Evolutionary conservation across 345 rosid species (phyloP).

Genomic region (Abelmoschus esculentus): DNA sequence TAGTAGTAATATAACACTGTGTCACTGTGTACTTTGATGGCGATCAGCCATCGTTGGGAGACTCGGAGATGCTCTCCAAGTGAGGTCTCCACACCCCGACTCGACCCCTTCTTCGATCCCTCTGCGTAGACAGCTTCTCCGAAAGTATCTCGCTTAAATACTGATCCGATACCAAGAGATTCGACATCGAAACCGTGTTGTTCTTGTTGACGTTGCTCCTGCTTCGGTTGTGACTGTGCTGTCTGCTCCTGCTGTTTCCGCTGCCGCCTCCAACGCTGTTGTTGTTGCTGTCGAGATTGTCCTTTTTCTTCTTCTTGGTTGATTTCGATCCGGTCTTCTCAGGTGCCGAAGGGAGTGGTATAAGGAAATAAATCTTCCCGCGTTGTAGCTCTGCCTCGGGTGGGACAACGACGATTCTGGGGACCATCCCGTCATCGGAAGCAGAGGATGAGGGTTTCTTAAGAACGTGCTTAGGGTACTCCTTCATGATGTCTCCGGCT

Average conservation of each 20-base stretch:
- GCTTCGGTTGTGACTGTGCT: constrained; percentile 15
- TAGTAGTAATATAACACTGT: not conserved
- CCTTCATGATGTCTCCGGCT: constrained; percentile 75
- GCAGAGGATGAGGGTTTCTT: constrained; percentile 59
- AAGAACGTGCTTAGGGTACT: constrained; percentile 75
- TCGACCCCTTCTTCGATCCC: constrained; percentile 83
- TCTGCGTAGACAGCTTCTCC: constrained; percentile 67
- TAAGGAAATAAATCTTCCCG: constrained; percentile 90
- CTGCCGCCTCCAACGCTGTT: not conserved
- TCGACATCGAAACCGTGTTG: constrained; percentile 26
- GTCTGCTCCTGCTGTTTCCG: not conserved
- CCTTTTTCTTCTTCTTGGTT: constrained; percentile 22
- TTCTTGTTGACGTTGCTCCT: constrained; percentile 15
- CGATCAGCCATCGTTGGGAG: constrained; percentile 34
- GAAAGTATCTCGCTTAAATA: constrained; percentile 89
- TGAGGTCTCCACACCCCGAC: constrained; percentile 95
- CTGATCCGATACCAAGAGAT: constrained; percentile 52
- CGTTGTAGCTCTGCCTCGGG: constrained; percentile 91
- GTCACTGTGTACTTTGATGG: constrained; percentile 9
- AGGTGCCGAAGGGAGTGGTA: constrained; percentile 44
- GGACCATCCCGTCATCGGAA: constrained; percentile 44
- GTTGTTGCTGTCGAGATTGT: not conserved
- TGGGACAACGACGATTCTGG: constrained; percentile 74
- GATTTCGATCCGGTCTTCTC: constrained; percentile 28
- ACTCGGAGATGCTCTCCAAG: constrained; percentile 78